Conservation (phyloP, 2,329 filamentous ascomycete genomes). For the Epichloe coenophiala region DNA sequence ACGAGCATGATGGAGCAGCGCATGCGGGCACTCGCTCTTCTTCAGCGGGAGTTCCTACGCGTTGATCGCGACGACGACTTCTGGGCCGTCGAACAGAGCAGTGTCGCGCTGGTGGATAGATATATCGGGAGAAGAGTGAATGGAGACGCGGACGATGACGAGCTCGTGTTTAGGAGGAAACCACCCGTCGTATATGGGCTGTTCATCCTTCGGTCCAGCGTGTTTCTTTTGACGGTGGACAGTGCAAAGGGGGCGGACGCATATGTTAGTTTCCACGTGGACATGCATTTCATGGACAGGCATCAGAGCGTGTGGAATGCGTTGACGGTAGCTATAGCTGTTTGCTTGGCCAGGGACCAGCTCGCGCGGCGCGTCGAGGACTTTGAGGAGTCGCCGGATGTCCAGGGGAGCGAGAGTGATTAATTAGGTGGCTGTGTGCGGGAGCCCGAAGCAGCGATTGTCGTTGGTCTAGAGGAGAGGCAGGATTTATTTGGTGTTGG, state of each 20-base stretch:
- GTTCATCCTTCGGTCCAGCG: constrained; percentile 26
- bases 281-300: constrained; percentile 24
- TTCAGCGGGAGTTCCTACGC: constrained; percentile 23
- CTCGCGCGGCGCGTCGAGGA: constrained; percentile 20
- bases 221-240: constrained; percentile 27
- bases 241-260: constrained; percentile 21
- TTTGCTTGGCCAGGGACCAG: constrained; percentile 27
- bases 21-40: constrained; percentile 21
- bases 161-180: constrained; percentile 13
- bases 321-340: constrained; percentile 25
- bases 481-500: neutral
- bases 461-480: neutral
- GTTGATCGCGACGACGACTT: constrained; percentile 15
- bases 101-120: constrained; percentile 5
- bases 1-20: constrained; percentile 21
- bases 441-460: neutral
- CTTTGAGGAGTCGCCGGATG: constrained; percentile 18
- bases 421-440: constrained; percentile 11
- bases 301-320: constrained; percentile 32
- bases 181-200: constrained; percentile 31
- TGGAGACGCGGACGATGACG: constrained; percentile 1
- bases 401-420: constrained; percentile 25
- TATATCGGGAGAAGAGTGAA: neutral
- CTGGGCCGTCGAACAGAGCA: constrained; percentile 13
- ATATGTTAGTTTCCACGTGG: constrained; percentile 30